Conservation (phyloP, 1,284 basidiomycete species). For the Ustilago shanxiensis region DNA sequence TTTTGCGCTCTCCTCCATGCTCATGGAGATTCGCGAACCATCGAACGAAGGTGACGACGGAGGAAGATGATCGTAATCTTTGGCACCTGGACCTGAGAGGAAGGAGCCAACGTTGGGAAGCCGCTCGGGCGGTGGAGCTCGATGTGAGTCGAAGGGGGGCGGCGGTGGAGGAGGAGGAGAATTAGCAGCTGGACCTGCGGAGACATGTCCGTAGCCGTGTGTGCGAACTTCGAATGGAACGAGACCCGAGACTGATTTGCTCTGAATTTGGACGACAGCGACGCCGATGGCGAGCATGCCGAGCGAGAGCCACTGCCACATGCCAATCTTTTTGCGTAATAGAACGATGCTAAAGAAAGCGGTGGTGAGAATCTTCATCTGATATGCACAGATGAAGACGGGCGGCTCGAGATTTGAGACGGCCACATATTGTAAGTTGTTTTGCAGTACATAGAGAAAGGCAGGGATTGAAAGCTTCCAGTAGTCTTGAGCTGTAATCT, state of each 20-base stretch:
- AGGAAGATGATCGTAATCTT: conserved; percentile 34
- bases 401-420: conserved; percentile 92
- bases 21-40: conserved; percentile 49
- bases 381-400: conserved; percentile 81
- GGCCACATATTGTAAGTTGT: conserved; percentile 94
- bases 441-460: conserved; percentile 87
- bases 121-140: conserved; percentile 62
- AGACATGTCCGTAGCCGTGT: conserved; percentile 48
- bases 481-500: conserved; percentile 78
- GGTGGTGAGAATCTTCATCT: conserved; percentile 87
- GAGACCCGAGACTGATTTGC: conserved; percentile 51
- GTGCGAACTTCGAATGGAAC: conserved; percentile 49
- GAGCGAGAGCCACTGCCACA: conserved; percentile 85
- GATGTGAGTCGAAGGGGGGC: conserved; percentile 52
- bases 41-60: conserved; percentile 51
- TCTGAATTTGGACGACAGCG: conserved; percentile 85
- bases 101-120: conserved; percentile 41
- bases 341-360: conserved; percentile 92
- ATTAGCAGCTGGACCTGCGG: conserved; percentile 39
- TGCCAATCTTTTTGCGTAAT: conserved; percentile 82
- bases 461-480: conserved; percentile 98
- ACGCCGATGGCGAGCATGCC: conserved; percentile 89
- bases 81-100: conserved; percentile 24
- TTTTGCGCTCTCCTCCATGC: conserved; percentile 52
- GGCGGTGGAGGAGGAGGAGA: conserved; percentile 61